phyloP scores from a whole-genome alignment of 768 basidiomycete genomes.

The Mycena filopes region DNA sequence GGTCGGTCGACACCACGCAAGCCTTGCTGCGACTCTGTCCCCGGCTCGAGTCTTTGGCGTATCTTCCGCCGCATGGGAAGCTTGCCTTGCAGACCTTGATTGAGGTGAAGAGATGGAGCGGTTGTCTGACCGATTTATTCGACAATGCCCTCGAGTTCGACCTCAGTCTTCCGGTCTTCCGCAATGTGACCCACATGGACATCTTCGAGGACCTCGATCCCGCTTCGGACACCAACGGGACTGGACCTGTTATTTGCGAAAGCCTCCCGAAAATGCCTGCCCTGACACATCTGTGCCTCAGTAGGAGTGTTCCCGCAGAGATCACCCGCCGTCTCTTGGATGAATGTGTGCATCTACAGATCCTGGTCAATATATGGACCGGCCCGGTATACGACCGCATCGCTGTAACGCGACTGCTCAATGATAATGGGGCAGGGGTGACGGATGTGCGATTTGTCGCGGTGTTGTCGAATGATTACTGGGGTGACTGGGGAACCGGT shows the following conservation, averaged over 20 bases:
- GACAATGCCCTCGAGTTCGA: not conserved
- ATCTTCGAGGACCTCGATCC: constrained; percentile 11
- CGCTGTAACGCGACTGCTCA: not conserved
- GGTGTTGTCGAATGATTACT: constrained; percentile 2
- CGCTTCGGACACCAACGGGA: too few relatives aligned
- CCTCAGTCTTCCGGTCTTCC: constrained; percentile 2
- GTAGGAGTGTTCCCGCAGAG: not conserved
- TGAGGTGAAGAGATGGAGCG: constrained; percentile 13
- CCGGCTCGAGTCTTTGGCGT: not conserved
- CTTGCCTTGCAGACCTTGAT: not conserved
- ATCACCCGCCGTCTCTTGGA: not conserved
- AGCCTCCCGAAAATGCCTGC: constrained; percentile 8
- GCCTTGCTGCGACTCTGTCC: constrained; percentile 16
- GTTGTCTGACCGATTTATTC: constrained; percentile 10
- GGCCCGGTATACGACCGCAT: not conserved
- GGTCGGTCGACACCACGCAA: not conserved
- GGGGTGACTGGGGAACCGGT: constrained; percentile 19
- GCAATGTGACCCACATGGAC: constrained; percentile 24
- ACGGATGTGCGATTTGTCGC: constrained; percentile 23
- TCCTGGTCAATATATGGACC: constrained; percentile 17
- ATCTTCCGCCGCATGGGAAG: not conserved
- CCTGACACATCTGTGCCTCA: constrained; percentile 24
- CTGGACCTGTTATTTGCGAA: not conserved
- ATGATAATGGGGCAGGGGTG: not conserved
- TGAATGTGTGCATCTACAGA: constrained; percentile 5